Base-by-base conservation (phyloP, 179 eudicot genomes). In the Corrigiola litoralis region DNA sequence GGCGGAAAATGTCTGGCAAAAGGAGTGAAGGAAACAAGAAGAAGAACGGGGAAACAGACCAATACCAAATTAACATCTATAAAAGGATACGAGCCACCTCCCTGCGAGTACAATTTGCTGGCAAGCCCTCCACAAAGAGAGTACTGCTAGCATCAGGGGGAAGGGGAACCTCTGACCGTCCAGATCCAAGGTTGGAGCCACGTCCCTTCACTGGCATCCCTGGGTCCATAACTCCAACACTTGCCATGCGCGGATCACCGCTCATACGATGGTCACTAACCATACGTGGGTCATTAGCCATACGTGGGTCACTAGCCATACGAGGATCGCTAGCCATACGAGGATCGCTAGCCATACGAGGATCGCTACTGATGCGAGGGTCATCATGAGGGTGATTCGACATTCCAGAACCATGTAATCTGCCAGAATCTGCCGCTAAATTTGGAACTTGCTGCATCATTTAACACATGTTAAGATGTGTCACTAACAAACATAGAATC, bases 21-120 rank as follows among this genome's bases (percentile, higher is more conserved):
- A 71, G 75, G 72, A 71, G 51, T 65, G 29, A 28, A 58, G 25
- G 37, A 34, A 27, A 61, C 27, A 48, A 52, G 11, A 25, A 37
- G 24, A 38, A 34, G 4, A 32, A 1, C 12, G 23, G 44, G 48
- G 1, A n/a, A 18, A 5, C 37, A 42, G 13, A 53, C 18, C 2
- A 58, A 1, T 5, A 11, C 16, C 56, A 36, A 21, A 9, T 5
- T 63, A 25, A 38, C 27, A 63, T 29, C 24, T 21, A 20, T 37
- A 20, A 63, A 82, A 92, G 98, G 98, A 92, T 92, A 92, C 97
- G 98, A 34, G 98, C 85, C 31, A 87, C 96, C 69, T 92, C 96
- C 51, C 96, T 80, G 29, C 89, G 84, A 12, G 84, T 79, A 69
- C 95, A 85, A 64, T 84, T 85, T 9, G 89, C 63, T 73, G 98